phyloP scores from a whole-genome alignment of 2,329 filamentous ascomycete genomes.

The Rhynchosporium agropyri region DNA sequence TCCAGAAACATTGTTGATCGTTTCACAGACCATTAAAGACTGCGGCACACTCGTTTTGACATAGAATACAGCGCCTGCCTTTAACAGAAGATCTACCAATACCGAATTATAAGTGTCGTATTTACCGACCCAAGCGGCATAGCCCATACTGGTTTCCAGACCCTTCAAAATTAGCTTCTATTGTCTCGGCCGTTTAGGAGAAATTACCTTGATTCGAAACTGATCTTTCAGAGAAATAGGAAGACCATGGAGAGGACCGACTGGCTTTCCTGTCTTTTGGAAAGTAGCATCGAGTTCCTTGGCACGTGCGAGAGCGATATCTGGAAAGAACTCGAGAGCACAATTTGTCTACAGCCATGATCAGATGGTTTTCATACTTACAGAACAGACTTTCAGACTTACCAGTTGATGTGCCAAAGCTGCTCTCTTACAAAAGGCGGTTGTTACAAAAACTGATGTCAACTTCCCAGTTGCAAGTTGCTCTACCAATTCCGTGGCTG shows the following conservation, averaged over 20 bases:
- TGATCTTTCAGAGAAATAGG: slow-evolving; percentile 30
- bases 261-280: slow-evolving; percentile 32
- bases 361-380: background rate
- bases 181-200: background rate
- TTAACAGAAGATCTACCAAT: slow-evolving; percentile 42
- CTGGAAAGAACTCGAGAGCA: slow-evolving; percentile 20
- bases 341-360: slow-evolving; percentile 9
- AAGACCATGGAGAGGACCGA: slow-evolving; percentile 31
- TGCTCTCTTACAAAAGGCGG: slow-evolving; percentile 21
- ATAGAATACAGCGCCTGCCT: slow-evolving; percentile 78
- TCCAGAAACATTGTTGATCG: slow-evolving; percentile 48
- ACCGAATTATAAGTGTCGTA: slow-evolving; percentile 34
- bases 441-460: slow-evolving; percentile 18
- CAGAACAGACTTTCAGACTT: background rate
- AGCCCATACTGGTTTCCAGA: slow-evolving; percentile 55
- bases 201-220: slow-evolving; percentile 49
- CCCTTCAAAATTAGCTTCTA: slow-evolving; percentile 42
- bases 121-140: slow-evolving; percentile 59
- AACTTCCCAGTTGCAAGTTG: slow-evolving; percentile 13
- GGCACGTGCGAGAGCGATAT: slow-evolving; percentile 16
- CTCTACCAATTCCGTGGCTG: slow-evolving; percentile 35
- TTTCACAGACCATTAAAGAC: slow-evolving; percentile 42
- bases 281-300: slow-evolving; percentile 19
- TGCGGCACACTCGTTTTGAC: slow-evolving; percentile 85
- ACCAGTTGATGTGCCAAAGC: slow-evolving; percentile 22